phyloP scores from a whole-genome alignment of 345 rosid genomes.

The Ceriops tagal region DNA sequence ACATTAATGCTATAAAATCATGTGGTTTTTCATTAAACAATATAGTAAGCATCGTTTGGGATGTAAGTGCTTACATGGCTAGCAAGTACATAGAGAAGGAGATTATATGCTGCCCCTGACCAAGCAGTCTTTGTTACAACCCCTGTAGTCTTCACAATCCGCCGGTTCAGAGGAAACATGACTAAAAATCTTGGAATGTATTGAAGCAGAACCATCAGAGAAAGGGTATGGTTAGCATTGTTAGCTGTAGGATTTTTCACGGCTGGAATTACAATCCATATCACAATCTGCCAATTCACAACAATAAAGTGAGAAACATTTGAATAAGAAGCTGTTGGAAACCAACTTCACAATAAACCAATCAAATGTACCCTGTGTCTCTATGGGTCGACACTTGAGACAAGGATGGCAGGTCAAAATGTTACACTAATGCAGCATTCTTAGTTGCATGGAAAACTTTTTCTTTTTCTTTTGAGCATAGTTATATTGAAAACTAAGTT shows the following conservation, averaged over 20 bases:
- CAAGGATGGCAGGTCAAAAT: no score
- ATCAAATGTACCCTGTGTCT: no score
- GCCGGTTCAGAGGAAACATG: slow-evolving; percentile 62
- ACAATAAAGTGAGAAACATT: background rate
- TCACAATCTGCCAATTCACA: slow-evolving; percentile 51
- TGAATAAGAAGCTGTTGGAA: background rate
- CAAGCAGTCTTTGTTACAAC: slow-evolving; percentile 81
- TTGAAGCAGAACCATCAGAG: slow-evolving; percentile 72
- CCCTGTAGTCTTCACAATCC: slow-evolving; percentile 81
- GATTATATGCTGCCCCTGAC: slow-evolving; percentile 87
- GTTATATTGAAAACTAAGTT: no score
- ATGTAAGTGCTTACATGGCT: slow-evolving; percentile 55
- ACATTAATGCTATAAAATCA: background rate
- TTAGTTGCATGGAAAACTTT: no score
- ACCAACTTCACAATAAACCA: background rate
- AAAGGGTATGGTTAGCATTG: slow-evolving; percentile 59
- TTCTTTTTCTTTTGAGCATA: no score
- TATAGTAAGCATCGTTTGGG: no score
- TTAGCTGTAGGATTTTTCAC: slow-evolving; percentile 39
- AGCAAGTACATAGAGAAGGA: slow-evolving; percentile 62
- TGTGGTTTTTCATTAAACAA: background rate
- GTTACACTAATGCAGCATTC: no score
- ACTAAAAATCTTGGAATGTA: slow-evolving; percentile 70
- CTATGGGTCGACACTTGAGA: no score
- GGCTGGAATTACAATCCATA: slow-evolving; percentile 72